Evolutionary conservation across 1,139 yeast species (phyloP), one percentile per base, ranked within the genome.

Genomic region (Sugiyamaella paludigena): DNA sequence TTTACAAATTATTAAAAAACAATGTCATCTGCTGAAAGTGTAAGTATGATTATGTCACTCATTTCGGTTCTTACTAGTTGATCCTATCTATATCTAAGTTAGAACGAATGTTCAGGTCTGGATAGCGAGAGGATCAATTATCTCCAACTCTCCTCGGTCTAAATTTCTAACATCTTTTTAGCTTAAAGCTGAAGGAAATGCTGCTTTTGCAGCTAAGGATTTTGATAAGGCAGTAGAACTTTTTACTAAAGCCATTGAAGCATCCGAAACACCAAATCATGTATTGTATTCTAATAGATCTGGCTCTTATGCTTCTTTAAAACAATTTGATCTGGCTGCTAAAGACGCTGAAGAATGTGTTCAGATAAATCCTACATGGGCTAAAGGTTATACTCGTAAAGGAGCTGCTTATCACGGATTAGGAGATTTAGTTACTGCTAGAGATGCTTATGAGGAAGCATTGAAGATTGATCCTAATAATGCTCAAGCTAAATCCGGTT

Each of bases 381-480:
- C 96, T 16, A 92, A 92, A 70, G 98, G 98, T 43, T 87, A 85
- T 75, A 85, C 83, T 63, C 84, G 99, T 71, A 85, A 87, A 44
- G 99, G 89, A 49, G 92, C 97, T 57, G 98, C 98, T 31, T 81
- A 84, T 49, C 85, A 77, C 61, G 98, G 98, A 12, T 75, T 86
- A 55, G 91, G 91, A 16, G 79, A 87, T 55, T 76, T 82, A 52
- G 88, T 67, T 27, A 64, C 65, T 33, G 76, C 77, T 24, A 80
- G 80, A 59, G 71, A 71, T 42, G 77, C 86, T 33, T 94, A 89
- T 69, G 76, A 83, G 57, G 83, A 85, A 67, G 96, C 97, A 4
- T 73, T 94, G 57, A 86, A 85, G 64, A 70, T 89, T 57, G 98
- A 94, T 60, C 77, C 95, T 24, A 52, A 73, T 51, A 94, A 92